A percentile compares a stretch with the other conserved stretches of the same genome.
These are phyloP conservation scores for Carex scoparia DNA, from an alignment of 176 grass and related monocot genomes.

Conservation along the genomic window DNA sequence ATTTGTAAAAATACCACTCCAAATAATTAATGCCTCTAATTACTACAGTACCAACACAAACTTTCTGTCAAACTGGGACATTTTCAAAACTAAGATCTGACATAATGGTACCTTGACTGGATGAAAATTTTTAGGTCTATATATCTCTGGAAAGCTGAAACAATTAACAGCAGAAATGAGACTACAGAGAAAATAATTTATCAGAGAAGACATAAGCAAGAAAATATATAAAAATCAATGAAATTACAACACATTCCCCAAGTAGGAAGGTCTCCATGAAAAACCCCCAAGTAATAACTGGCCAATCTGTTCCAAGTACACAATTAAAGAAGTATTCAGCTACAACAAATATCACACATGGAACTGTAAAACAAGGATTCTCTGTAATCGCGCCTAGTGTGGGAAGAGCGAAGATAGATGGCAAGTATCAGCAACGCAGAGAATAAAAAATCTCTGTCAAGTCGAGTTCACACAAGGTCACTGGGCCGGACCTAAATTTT, in stretches of 20 bases:
- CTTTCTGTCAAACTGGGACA: no score
- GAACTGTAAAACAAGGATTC: neutral
- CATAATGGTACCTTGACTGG: conserved; percentile 17
- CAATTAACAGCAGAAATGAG: conserved; percentile 23
- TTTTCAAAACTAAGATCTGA: neutral
- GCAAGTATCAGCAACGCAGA: no score
- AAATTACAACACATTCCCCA: neutral
- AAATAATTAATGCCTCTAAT: no score
- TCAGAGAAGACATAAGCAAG: neutral
- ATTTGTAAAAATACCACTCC: no score
- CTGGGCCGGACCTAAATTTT: no score
- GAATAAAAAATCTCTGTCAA: no score
- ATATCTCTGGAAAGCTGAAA: conserved; percentile 28
- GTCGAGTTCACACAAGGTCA: no score
- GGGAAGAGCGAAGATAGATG: no score
- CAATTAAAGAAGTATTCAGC: neutral
- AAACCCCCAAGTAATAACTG: neutral
- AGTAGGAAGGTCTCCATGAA: conserved; percentile 22
- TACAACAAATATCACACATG: neutral
- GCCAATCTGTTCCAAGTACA: neutral
- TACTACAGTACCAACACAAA: no score
- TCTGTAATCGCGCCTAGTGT: neutral
- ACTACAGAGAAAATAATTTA: conserved; percentile 1
- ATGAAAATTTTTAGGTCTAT: conserved; percentile 2
- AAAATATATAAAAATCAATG: neutral